These are phyloP conservation scores for Backusella mclennaniae DNA, from an alignment of 192 early-diverging fungal genomes.

Conservation along the genomic window DNA sequence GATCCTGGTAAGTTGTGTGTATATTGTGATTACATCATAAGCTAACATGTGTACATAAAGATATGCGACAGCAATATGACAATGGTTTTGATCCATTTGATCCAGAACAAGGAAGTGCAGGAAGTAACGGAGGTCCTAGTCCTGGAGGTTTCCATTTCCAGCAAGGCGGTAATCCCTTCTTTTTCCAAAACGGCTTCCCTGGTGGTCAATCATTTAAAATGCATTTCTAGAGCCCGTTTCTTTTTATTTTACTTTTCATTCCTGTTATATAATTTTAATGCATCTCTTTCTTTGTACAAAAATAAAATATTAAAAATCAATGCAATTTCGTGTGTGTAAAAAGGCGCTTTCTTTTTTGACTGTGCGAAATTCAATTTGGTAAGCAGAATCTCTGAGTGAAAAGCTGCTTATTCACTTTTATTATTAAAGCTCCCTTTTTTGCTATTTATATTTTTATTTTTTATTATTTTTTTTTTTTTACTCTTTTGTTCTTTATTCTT, in stretches of 20 bases:
- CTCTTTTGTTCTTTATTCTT: background rate
- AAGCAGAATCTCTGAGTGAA: background rate
- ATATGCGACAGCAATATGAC: slow-evolving; percentile 55
- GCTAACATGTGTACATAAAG: slow-evolving; percentile 14
- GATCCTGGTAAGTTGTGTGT: slow-evolving; percentile 43
- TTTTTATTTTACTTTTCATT: too few species aligned
- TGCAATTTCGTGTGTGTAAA: background rate
- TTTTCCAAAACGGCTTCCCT: slow-evolving; percentile 16
- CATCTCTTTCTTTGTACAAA: background rate
- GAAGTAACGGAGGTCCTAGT: slow-evolving; percentile 37
- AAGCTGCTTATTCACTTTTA: background rate
- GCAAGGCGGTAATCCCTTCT: slow-evolving; percentile 36
- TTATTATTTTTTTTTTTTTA: background rate
- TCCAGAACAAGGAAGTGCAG: slow-evolving; percentile 44
- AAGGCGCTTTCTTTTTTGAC: background rate
- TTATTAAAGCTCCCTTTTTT: background rate
- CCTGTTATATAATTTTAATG: too few species aligned
- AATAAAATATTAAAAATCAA: background rate
- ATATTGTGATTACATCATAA: too few species aligned
- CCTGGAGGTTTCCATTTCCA: slow-evolving; percentile 42
- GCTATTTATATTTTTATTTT: background rate
- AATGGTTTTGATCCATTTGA: slow-evolving; percentile 82
- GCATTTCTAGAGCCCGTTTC: background rate
- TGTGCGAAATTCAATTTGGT: background rate
- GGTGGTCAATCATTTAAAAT: slow-evolving; percentile 11